phyloP scores from a whole-genome alignment of 2,329 filamentous ascomycete species.

The Penicillium paneum region DNA sequence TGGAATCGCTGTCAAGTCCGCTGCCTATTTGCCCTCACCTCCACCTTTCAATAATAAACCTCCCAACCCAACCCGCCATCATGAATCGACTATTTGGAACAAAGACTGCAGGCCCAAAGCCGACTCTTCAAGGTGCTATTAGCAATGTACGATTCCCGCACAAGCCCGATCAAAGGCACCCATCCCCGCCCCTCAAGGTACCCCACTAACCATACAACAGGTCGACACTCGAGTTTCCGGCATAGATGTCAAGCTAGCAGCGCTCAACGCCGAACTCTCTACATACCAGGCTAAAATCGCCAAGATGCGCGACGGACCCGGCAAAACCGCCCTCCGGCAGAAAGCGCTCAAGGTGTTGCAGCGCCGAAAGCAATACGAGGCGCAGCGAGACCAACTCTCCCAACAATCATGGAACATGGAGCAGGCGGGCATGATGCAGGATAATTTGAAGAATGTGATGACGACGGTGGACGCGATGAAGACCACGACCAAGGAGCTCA shows the following conservation, averaged over 20 bases:
- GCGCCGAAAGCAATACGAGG: conserved; percentile 90
- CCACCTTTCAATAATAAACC: background rate
- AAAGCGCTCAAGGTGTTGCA: conserved; percentile 93
- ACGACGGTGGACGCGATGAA: conserved; percentile 97
- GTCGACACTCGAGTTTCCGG: conserved; percentile 77
- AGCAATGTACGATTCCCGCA: conserved; percentile 59
- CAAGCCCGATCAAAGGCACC: background rate
- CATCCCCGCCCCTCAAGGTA: background rate
- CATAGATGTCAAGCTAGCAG: conserved; percentile 91
- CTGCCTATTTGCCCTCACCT: conserved; percentile 4
- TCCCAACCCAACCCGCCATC: conserved; percentile 25
- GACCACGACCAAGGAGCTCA: conserved; percentile 88
- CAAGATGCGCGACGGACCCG: conserved; percentile 93
- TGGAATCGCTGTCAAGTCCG: conserved; percentile 2
- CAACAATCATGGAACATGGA: conserved; percentile 99
- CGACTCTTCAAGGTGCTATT: conserved; percentile 80
- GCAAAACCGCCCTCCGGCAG: conserved; percentile 86
- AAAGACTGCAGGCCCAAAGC: conserved; percentile 82
- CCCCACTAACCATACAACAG: conserved; percentile 40
- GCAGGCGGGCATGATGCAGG: conserved; percentile 96
- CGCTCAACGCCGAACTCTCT: conserved; percentile 83
- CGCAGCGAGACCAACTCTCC: conserved; percentile 88
- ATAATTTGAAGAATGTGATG: conserved; percentile 98
- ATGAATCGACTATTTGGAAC: conserved; percentile 98
- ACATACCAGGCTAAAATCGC: conserved; percentile 82